Base-by-base conservation (phyloP, 2,329 filamentous ascomycete species). In the Monilinia aucupariae region DNA sequence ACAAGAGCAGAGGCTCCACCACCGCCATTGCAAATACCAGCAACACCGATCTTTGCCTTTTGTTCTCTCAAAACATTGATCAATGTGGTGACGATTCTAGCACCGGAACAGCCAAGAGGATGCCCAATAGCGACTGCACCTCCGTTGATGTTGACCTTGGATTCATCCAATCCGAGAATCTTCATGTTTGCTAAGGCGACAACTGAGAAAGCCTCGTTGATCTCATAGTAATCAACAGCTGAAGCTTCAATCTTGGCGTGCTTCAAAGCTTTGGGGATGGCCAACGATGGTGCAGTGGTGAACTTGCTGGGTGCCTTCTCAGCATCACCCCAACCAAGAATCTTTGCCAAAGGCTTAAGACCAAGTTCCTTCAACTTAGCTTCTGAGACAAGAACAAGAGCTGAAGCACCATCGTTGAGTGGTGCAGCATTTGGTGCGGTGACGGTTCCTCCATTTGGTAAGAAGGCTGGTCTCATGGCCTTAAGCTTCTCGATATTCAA, bases 191-290 rank as follows among this genome's bases (percentile, higher is more conserved):
- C 92, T 59, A 99, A 84, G 47, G 94, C 91, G 67, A 99, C 94
- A 56, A 96, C 94, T 67, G 90, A 94, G 82, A 99, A 99, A 49
- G 94, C 94, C 82, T 99, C 94, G 82, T 99, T 99, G 82, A 99
- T 97, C 82, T 99, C 94, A 77, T 94, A 99, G 71, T 86, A 94
- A 73, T 97, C 93, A 64, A 99, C 83, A 64, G 90, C 82, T 67
- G 88, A 85, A 70, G 87, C 83, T 63, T 85, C 84, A 66, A 99
- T 79, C 67, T 90, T 90, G 66, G 94, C 94, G 78, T 99, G 93
- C 83, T 93, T 92, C 74, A 99, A 85, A 64, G 94, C 94, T 83
- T 97, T 99, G 76, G 94, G 94, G 72, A 99, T 96, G 69, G 94
- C 94, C 63, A 97, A 85, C 25, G 94, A 85, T 12, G 94, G 94